Percentiles rank a stretch among this genome's conserved stretches.
phyloP scores from a whole-genome alignment of 768 basidiomycete genomes.

The Candolleomyces efflorescens region DNA sequence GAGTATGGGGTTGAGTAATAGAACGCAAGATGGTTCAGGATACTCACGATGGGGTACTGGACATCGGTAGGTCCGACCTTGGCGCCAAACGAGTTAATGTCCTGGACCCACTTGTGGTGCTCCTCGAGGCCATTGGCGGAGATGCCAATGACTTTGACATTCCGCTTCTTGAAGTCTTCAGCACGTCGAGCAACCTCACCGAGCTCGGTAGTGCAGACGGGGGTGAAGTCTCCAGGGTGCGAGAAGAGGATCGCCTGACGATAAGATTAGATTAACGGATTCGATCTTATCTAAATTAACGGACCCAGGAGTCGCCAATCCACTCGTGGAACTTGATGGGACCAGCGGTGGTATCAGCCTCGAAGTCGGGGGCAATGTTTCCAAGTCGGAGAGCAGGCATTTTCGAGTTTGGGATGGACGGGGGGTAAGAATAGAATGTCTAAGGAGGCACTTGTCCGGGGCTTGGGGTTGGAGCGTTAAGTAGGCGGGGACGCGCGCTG shows the following conservation, averaged over 20 bases:
- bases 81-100: constrained; percentile 79
- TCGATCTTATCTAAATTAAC: constrained; percentile 13
- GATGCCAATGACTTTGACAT: constrained; percentile 91
- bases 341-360: constrained; percentile 85
- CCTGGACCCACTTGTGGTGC: constrained; percentile 86
- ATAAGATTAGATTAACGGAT: constrained; percentile 6
- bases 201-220: constrained; percentile 95
- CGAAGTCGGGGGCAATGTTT: constrained; percentile 85
- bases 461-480: neutral
- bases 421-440: neutral
- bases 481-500: neutral
- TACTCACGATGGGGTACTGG: constrained; percentile 87
- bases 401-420: constrained; percentile 9
- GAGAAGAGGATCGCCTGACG: constrained; percentile 85
- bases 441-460: neutral
- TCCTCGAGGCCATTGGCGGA: constrained; percentile 86
- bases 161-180: constrained; percentile 79
- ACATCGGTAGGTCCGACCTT: constrained; percentile 69
- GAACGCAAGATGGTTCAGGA: neutral
- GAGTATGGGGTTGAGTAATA: neutral
- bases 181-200: constrained; percentile 90
- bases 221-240: constrained; percentile 91
- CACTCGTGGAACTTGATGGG: constrained; percentile 91
- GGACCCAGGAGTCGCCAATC: constrained; percentile 85
- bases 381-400: constrained; percentile 74